Evolutionary conservation across 1,139 yeast species (phyloP).

Genomic region (Candida labiduridarum): DNA sequence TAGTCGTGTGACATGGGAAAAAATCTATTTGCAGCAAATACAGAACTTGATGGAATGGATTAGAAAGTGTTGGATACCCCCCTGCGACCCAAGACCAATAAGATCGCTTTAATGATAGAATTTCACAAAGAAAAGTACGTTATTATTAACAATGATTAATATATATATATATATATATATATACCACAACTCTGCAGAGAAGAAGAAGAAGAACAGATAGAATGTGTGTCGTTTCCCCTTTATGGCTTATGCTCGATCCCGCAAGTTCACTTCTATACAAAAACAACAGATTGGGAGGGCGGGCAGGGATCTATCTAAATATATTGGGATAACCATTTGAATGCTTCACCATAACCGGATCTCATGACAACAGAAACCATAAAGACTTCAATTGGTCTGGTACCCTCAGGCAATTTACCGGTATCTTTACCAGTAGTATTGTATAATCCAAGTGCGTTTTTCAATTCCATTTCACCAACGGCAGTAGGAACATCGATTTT

Average conservation of each 20-base stretch:
- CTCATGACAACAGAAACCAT: slow-evolving; percentile 98
- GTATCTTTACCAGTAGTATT: slow-evolving; percentile 83
- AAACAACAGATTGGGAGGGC: too few relatives aligned
- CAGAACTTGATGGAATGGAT: background rate
- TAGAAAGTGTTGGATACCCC: background rate
- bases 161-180: background rate
- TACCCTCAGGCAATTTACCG: slow-evolving; percentile 69
- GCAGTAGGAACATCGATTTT: slow-evolving; percentile 95
- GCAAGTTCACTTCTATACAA: too few relatives aligned
- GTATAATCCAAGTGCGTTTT: slow-evolving; percentile 85
- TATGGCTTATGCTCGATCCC: too few relatives aligned
- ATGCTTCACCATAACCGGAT: slow-evolving; percentile 94
- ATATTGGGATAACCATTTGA: slow-evolving; percentile 94
- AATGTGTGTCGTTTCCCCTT: too few relatives aligned
- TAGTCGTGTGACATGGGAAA: slow-evolving; percentile 1
- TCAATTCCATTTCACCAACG: slow-evolving; percentile 91
- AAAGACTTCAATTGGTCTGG: slow-evolving; percentile 92
- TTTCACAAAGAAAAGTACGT: background rate
- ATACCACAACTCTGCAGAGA: background rate
- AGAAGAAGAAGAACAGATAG: background rate
- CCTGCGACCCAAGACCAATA: background rate
- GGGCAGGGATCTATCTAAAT: slow-evolving; percentile 52
- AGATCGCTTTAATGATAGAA: too few relatives aligned
- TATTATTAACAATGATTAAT: background rate
- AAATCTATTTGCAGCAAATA: slow-evolving; percentile 4